Base-by-base conservation (phyloP, 179 eudicot genomes). In the Nepenthes alata region DNA sequence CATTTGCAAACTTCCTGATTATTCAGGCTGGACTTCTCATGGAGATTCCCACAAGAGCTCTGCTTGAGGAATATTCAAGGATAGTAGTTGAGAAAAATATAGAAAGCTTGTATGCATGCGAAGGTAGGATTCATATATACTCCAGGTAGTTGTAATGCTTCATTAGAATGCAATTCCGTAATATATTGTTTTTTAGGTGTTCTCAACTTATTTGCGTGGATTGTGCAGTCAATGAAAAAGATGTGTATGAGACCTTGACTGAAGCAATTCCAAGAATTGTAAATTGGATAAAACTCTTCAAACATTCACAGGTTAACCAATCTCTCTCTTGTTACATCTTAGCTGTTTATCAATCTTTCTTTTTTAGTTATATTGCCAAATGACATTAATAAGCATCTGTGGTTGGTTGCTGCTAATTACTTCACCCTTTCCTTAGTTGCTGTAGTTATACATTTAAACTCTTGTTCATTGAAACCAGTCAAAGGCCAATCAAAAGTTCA, bases 31-130 rank as follows among this genome's bases (percentile, higher is more conserved):
- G 95, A 55, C 85, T 94, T 63, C 52, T 83, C 57, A 79, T 77
- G 77, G 94, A 87, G 58, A 65, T 56, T 63, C 89, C 87, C 37
- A 85, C 87, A 37, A 81, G 70, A 72, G 96, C 83, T 58, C 69
- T 68, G 56, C 81, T 94, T 69, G 86, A 90, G 69, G 95, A 81
- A 64, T 81, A 80, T 77, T 73, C 91, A 36, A 77, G 80, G 67
- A 67, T 78, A 38, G 79, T 78, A 66, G 76, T 94, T 57, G 79
- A 79, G 62, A 94, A 87, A 71, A 90, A 74, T 67, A 66, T 83
- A 48, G 96, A 90, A 80, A 80, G 82, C 75, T 70, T 94, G 76
- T 94, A 90, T 75, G 94, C 99, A 61, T 94, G 99, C 73, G 96
- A 89, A 94, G 99, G 99, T 94, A 76, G 57, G 55, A 58, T 36